Evolutionary conservation across 2,329 filamentous ascomycete species (phyloP), one percentile per base, ranked within the genome.

Genomic region (Paracoccidioides lutzii): DNA sequence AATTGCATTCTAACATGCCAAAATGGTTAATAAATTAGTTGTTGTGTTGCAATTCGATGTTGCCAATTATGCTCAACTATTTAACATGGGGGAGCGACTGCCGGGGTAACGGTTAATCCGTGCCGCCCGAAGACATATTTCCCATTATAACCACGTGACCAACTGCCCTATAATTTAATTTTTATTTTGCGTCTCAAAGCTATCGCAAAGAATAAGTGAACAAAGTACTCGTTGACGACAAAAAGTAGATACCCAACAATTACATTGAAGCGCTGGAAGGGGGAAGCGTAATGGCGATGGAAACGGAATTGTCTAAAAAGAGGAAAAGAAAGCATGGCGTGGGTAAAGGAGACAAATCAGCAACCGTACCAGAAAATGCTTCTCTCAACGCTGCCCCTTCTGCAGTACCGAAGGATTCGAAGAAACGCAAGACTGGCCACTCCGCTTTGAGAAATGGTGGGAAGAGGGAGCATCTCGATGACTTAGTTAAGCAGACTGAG

Each of bases 301-400:
- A 72, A 54, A 65, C 66, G 33, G 68, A 69, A 49, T 64, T 67
- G 51, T 63, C 67, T 46, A 74, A 74, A 62, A 75, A 74, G 63
- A 67, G 72, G 54, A 75, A 75, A 68, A 73, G 71, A 68, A 74
- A 71, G 67, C 71, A 74, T 56, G 58, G 62, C 54, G 59, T 57
- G 41, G 62, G 66, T 48, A 62, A 64, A 57, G 61, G 65, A 15
- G 60, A 43, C 22, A 53, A 63, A 49, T 57, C 62, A 37, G 60
- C 63, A 50, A 58, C 59, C 57, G 63, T 41, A 63, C 58, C 59
- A 50, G 55, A 56, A 52, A 56, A 60, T 38, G 54, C 54, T 35
- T 48, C 61, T n/a, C 41, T 46, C 55, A 63, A 62, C 57, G 59
- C 52, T 42, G 48, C 55, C 48, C 56, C 55, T 40, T 49, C 60